These are phyloP conservation scores for Oropetium thomaeum DNA, from an alignment of 176 grass and related monocot genomes.

Conservation along the genomic window DNA sequence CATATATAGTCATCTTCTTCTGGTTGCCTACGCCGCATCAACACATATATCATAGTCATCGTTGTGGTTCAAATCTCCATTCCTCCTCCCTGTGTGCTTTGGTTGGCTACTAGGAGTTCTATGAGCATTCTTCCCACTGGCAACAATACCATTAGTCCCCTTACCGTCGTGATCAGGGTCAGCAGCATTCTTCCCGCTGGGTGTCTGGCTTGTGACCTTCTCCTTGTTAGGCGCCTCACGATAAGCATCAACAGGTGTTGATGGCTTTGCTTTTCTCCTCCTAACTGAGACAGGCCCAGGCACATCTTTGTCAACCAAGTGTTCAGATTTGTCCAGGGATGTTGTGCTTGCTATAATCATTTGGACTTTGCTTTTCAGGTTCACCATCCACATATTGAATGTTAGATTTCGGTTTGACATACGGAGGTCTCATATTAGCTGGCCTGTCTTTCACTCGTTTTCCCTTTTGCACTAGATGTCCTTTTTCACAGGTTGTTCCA, in stretches of 20 bases:
- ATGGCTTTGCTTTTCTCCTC: conserved; percentile 43
- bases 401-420: conserved; percentile 52
- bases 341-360: neutral
- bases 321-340: conserved; percentile 21
- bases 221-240: conserved; percentile 31
- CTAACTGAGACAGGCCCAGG: conserved; percentile 65
- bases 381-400: conserved; percentile 15
- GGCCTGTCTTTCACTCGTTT: conserved; percentile 10
- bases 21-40: conserved; percentile 11
- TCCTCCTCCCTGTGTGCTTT: conserved; percentile 34
- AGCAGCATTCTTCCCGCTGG: conserved; percentile 27
- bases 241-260: conserved; percentile 8
- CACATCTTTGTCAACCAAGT: conserved; percentile 21
- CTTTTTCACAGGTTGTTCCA: neutral
- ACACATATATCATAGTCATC: conserved; percentile 33
- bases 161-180: conserved; percentile 5
- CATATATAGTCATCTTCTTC: conserved; percentile 40
- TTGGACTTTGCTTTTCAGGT: conserved; percentile 24
- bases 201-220: conserved; percentile 33
- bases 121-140: conserved; percentile 18
- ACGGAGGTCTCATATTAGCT: conserved; percentile 43
- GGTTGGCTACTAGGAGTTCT: conserved; percentile 30
- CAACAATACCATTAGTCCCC: conserved; percentile 19
- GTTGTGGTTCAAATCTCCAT: conserved; percentile 30
- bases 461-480: conserved; percentile 16